Base-by-base conservation (phyloP, 2,329 filamentous ascomycete species). In the Ceratocystis papillata region DNA sequence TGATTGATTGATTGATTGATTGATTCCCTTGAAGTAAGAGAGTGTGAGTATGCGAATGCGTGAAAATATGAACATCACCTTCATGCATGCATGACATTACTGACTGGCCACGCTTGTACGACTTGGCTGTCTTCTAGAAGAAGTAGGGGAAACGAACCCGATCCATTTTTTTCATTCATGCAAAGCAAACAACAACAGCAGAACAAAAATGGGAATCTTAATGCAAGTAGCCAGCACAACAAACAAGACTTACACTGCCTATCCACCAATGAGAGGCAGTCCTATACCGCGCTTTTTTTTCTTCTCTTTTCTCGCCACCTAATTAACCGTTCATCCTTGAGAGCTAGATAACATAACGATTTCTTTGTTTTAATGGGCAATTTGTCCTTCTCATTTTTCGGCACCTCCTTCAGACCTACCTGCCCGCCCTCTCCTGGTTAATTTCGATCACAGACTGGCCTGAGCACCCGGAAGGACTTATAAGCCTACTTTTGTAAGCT, bases 111-210 rank as follows among this genome's bases (percentile, higher is more conserved):
- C 55, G 30, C 28, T n/a, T 59, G 55, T 59, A 30, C 30, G 28
- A 59, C 55, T 59, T 33, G 25, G 28, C 28, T n/a, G 55, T 6
- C 55, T 59, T 59, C 55, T 59, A 59, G 55, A 59, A 59, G 55
- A 20, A 8, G n/a, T 25, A 53, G 48, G 22, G n/a, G n/a, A 22
- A 12, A n/a, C 48, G 10, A 53, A 53, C 3, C 48, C n/a, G 17
- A 25, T 25, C 48, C 7, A 6, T 15, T 15, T 41, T 41, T 41
- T 41, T 41, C 12, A 41, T 53, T 53, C 48, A 28, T 53, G 48
- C 48, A 50, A 25, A 10, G 22, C 48, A 50, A 50, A 15, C 10
- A 28, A 25, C 48, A 41, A 41, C 37, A 41, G 10, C 8, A 41
- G 22, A 20, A 53, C 7, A 53, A 53, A 53, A n/a, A 25, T 5